Evolutionary conservation across 106 monocot species (phyloP).

Genomic region (Narthecium ossifragum): DNA sequence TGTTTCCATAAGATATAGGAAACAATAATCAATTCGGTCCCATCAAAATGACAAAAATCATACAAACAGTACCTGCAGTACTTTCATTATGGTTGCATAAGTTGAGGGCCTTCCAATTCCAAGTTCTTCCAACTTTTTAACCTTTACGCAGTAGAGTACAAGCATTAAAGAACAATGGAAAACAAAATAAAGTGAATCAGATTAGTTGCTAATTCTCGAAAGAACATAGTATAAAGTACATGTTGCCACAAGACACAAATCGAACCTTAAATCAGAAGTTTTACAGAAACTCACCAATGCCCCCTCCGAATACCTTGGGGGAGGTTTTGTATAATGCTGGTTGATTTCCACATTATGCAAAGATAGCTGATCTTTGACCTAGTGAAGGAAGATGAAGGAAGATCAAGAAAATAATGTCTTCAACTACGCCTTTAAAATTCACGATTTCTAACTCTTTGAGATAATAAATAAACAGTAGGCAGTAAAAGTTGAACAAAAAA

Average conservation of each 20-base stretch:
- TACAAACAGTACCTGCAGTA: slow-evolving; percentile 59
- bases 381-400: slow-evolving; percentile 1
- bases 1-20: not conserved
- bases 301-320: slow-evolving; percentile 77
- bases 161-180: not conserved
- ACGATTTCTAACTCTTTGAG: no score
- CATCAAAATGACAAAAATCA: not conserved
- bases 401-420: not conserved
- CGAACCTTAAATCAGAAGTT: not conserved
- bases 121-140: slow-evolving; percentile 97
- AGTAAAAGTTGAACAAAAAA: no score
- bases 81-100: slow-evolving; percentile 90
- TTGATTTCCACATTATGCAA: slow-evolving; percentile 40
- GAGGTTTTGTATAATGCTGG: slow-evolving; percentile 82
- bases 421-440: no score
- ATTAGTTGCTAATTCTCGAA: no score
- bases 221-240: not conserved
- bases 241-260: not conserved
- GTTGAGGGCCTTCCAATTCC: slow-evolving; percentile 99
- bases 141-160: slow-evolving; percentile 20
- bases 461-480: no score
- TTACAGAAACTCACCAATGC: slow-evolving; percentile 50
- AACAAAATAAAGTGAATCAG: no score
- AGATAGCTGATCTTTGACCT: slow-evolving; percentile 64
- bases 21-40: not conserved